These are phyloP conservation scores for Cryphonectria japonica DNA, from an alignment of 2,329 filamentous ascomycete species.

Conservation along the genomic window DNA sequence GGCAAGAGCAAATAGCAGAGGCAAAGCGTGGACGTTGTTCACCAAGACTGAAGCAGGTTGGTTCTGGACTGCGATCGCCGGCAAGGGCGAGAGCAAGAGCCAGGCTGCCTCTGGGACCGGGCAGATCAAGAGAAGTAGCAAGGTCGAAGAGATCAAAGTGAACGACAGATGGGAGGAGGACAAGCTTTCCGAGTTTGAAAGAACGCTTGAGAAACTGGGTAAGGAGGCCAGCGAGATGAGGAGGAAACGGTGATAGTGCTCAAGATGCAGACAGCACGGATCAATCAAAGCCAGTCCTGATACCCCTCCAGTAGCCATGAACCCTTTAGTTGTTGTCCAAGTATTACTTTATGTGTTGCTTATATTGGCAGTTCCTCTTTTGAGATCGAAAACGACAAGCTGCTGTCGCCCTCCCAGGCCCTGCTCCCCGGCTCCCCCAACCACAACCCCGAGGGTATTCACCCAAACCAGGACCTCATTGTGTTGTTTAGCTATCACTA, in stretches of 20 bases:
- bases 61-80: slow-evolving; percentile 87
- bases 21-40: slow-evolving; percentile 85
- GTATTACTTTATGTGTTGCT: neutral
- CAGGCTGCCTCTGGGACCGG: slow-evolving; percentile 43
- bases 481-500: neutral
- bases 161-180: slow-evolving; percentile 51
- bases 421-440: neutral
- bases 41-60: slow-evolving; percentile 82
- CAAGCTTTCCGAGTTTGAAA: slow-evolving; percentile 53
- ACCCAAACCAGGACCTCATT: neutral
- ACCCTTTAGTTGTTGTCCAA: neutral
- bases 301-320: neutral
- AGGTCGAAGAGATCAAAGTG: slow-evolving; percentile 54
- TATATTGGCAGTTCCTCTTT: neutral
- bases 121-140: slow-evolving; percentile 45
- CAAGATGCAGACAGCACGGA: neutral
- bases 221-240: slow-evolving; percentile 57
- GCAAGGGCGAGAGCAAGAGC: slow-evolving; percentile 54
- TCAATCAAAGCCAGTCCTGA: neutral
- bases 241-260: slow-evolving; percentile 18
- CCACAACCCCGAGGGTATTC: neutral
- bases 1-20: slow-evolving; percentile 75
- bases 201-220: slow-evolving; percentile 64
- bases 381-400: neutral
- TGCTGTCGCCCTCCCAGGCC: neutral